A percentile compares a stretch with the other conserved stretches of the same genome.
These are phyloP conservation scores for Trichoderma oligosporum DNA, from an alignment of 2,329 filamentous ascomycete genomes.

Conservation along the genomic window DNA sequence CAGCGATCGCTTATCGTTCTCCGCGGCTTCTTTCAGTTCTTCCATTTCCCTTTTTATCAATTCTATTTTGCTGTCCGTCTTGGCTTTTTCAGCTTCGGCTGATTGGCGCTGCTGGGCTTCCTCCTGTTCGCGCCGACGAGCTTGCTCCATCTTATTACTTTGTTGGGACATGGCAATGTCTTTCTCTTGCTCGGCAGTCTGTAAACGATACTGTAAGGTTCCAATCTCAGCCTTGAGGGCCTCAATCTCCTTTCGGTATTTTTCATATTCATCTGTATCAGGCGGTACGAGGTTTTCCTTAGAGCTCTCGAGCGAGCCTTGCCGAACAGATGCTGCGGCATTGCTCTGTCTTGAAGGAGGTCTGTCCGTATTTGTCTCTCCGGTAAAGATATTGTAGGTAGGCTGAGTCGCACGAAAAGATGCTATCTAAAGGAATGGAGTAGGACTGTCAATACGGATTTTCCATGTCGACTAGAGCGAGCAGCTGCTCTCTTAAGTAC, in stretches of 20 bases:
- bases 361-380: conserved; percentile 40
- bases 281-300: conserved; percentile 58
- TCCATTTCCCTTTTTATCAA: conserved; percentile 49
- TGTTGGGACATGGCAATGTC: conserved; percentile 75
- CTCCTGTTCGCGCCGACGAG: conserved; percentile 75
- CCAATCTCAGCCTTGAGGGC: conserved; percentile 87
- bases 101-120: conserved; percentile 68
- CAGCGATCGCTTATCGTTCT: conserved; percentile 59
- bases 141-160: conserved; percentile 77
- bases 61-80: conserved; percentile 49
- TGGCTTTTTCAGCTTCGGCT: conserved; percentile 53
- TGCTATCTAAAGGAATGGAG: conserved; percentile 34
- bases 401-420: conserved; percentile 52
- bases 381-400: conserved; percentile 57
- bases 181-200: conserved; percentile 81
- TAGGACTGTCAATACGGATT: neutral
- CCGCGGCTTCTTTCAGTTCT: conserved; percentile 47
- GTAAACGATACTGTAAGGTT: conserved; percentile 80
- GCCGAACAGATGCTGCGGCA: conserved; percentile 40
- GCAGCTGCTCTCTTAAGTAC: too few relatives aligned
- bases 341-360: conserved; percentile 42
- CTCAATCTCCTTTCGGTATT: conserved; percentile 58
- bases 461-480: neutral
- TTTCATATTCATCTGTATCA: conserved; percentile 57
- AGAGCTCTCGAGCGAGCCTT: conserved; percentile 53